Conservation (phyloP, 2,329 filamentous ascomycete species). For the Fusarium udum region DNA sequence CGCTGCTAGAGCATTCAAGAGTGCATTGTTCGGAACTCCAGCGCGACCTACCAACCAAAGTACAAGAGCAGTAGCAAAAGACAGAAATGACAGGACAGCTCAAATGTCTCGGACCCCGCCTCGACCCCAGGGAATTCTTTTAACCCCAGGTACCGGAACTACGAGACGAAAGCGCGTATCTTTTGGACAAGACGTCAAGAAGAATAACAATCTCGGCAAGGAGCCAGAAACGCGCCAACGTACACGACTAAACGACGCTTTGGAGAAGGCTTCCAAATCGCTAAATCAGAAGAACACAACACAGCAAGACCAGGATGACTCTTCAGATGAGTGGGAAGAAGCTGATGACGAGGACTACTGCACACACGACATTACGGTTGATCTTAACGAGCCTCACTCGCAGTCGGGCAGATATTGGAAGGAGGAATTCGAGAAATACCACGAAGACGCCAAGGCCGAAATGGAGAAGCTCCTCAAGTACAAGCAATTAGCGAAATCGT, state of each 20-base stretch:
- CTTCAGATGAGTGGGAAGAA: constrained; percentile 62
- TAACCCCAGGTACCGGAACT: constrained; percentile 71
- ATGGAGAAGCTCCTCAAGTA: constrained; percentile 82
- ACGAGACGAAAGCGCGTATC: constrained; percentile 71
- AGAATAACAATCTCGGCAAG: constrained; percentile 48
- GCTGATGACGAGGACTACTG: constrained; percentile 54
- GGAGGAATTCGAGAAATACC: constrained; percentile 77
- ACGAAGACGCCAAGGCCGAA: constrained; percentile 75
- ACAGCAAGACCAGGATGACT: constrained; percentile 27
- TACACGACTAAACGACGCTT: constrained; percentile 56
- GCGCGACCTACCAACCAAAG: constrained; percentile 50
- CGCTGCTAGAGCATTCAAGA: constrained; percentile 71
- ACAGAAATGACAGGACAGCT: constrained; percentile 37
- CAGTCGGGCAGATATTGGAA: constrained; percentile 85
- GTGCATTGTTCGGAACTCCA: constrained; percentile 70
- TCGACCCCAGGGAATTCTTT: constrained; percentile 66
- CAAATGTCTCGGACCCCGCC: constrained; percentile 56
- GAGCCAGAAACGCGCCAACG: constrained; percentile 45
- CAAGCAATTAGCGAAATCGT: constrained; percentile 81
- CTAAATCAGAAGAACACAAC: constrained; percentile 5
- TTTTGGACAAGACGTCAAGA: constrained; percentile 67
- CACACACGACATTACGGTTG: constrained; percentile 72
- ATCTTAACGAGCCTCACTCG: constrained; percentile 77
- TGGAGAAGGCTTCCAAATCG: constrained; percentile 50
- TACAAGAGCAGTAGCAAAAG: constrained; percentile 32